A percentile compares a stretch with the other conserved stretches of the same genome.
These are phyloP conservation scores for Diaporthe capsici DNA, from an alignment of 2,329 filamentous ascomycete species.

Conservation along the genomic window DNA sequence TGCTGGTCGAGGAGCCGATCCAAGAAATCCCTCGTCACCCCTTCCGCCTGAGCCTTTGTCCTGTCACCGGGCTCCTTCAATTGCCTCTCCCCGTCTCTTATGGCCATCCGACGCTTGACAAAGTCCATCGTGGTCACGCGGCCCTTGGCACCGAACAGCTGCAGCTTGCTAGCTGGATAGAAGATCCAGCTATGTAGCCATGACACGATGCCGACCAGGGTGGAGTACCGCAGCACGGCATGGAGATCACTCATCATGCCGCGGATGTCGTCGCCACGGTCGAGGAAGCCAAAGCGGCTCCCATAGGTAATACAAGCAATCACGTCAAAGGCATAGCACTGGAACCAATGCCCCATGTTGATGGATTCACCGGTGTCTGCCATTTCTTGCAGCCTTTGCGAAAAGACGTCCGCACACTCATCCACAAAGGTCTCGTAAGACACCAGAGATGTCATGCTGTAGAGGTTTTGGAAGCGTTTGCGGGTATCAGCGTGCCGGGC, in stretches of 20 bases:
- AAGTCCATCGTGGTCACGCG: conserved; percentile 36
- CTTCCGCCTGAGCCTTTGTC: conserved; percentile 11
- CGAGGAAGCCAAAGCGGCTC: conserved; percentile 59
- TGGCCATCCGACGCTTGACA: conserved; percentile 32
- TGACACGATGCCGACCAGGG: conserved; percentile 34
- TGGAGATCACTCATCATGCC: conserved; percentile 50
- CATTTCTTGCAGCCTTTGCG: conserved; percentile 54
- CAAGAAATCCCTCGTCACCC: conserved; percentile 54
- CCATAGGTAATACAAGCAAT: conserved; percentile 64
- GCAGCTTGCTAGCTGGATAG: conserved; percentile 25
- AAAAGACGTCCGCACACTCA: conserved; percentile 59
- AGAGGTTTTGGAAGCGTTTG: conserved; percentile 59
- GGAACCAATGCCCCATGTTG: conserved; percentile 59
- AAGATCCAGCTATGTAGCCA: conserved; percentile 35
- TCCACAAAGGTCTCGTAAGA: conserved; percentile 65
- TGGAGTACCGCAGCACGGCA: conserved; percentile 28
- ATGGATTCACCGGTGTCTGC: conserved; percentile 49
- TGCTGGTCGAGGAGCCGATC: conserved; percentile 58
- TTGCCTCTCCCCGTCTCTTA: conserved; percentile 30
- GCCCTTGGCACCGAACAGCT: conserved; percentile 29
- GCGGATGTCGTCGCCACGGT: conserved; percentile 60
- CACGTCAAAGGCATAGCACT: conserved; percentile 65
- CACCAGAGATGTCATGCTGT: conserved; percentile 63
- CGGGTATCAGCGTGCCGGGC: conserved; percentile 54
- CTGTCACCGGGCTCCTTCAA: neutral